Conservation (phyloP, 352 stramenopile species). For the Pythium sukuiense region DNA sequence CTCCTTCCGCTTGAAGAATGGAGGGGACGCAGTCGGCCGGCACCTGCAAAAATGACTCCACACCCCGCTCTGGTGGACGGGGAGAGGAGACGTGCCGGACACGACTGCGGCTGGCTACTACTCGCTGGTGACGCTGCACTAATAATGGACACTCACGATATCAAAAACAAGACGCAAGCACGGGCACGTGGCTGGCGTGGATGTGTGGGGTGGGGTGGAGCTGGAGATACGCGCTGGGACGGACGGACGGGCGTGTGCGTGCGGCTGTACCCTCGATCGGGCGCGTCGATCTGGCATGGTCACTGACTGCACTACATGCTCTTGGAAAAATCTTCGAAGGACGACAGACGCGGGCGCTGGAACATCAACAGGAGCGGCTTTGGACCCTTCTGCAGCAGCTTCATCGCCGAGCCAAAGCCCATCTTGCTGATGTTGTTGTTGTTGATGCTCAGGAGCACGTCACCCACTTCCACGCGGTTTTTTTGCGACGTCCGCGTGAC, state of each 20-base stretch:
- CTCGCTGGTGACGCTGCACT: conserved; percentile 1
- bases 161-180: conserved; percentile 10
- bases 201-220: background rate
- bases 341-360: conserved; percentile 56
- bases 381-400: conserved; percentile 80
- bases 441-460: conserved; percentile 86
- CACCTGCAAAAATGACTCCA: conserved; percentile 5
- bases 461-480: conserved; percentile 80
- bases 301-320: conserved; percentile 23
- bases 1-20: background rate
- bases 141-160: conserved; percentile 13
- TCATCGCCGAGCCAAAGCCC: conserved; percentile 85
- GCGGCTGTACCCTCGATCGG: background rate
- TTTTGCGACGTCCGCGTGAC: conserved; percentile 81
- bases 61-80: background rate
- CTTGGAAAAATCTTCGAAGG: conserved; percentile 30
- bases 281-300: conserved; percentile 9
- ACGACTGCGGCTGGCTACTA: background rate
- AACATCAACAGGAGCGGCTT: conserved; percentile 89
- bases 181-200: background rate
- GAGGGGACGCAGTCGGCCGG: background rate
- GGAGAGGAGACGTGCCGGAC: background rate
- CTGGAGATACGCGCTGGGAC: conserved; percentile 9
- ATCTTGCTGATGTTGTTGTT: conserved; percentile 92
- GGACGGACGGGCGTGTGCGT: background rate